These are phyloP conservation scores for Botrytis squamosa DNA, from an alignment of 2,329 filamentous ascomycete species.

Conservation along the genomic window DNA sequence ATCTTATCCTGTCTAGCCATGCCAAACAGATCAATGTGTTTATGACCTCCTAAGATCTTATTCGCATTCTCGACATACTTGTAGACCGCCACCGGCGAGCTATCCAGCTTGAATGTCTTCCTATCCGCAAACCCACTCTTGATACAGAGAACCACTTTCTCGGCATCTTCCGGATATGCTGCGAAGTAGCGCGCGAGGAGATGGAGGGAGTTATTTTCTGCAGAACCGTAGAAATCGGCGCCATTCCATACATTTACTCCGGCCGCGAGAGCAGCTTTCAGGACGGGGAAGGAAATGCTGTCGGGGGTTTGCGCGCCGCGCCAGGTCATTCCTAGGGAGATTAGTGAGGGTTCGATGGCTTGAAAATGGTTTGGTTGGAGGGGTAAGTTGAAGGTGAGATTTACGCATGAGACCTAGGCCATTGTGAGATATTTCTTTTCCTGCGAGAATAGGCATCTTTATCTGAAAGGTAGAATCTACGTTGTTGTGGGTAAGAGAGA, in stretches of 20 bases:
- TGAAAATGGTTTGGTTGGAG: fast-evolving
- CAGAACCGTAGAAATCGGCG: not conserved
- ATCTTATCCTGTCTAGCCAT: not conserved
- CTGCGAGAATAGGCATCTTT: not conserved
- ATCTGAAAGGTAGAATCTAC: not conserved
- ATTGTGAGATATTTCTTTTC: not conserved
- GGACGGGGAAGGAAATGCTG: not conserved
- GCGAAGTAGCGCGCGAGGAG: not conserved
- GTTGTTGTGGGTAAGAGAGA: not conserved
- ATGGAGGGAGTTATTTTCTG: not conserved
- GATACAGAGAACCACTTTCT: not conserved
- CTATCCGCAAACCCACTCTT: not conserved
- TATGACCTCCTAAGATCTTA: not conserved
- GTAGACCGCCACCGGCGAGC: not conserved
- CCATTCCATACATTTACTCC: not conserved
- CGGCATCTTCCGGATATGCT: not conserved
- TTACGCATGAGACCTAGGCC: not conserved
- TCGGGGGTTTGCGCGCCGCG: not conserved
- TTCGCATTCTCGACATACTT: not conserved
- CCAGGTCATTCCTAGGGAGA: not conserved
- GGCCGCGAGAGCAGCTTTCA: not conserved
- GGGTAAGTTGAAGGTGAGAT: not conserved
- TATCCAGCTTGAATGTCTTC: not conserved
- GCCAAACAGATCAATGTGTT: not conserved
- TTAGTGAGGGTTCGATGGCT: not conserved